Evolutionary conservation across 2,329 filamentous ascomycete genomes (phyloP).

Genomic region (Graphium sp.): DNA sequence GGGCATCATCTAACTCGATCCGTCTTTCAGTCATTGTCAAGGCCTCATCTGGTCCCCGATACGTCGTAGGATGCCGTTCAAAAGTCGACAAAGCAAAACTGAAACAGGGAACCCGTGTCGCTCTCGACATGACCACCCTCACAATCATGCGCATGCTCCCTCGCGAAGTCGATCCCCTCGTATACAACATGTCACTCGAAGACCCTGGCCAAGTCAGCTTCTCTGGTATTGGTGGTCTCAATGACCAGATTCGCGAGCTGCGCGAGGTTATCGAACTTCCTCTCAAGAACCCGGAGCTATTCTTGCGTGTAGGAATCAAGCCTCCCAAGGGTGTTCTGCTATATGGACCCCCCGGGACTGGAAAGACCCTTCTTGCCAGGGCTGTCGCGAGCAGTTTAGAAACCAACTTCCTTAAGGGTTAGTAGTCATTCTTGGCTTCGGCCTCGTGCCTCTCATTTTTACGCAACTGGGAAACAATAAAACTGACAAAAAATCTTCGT

Average conservation of each 20-base stretch:
- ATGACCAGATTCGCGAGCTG: conserved; percentile 95
- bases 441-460: background rate
- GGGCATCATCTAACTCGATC: conserved; percentile 8
- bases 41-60: conserved; percentile 89
- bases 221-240: conserved; percentile 89
- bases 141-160: conserved; percentile 99
- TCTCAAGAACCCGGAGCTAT: conserved; percentile 96
- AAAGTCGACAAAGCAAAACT: conserved; percentile 96
- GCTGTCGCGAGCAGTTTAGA: conserved; percentile 93
- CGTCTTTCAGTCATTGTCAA: conserved; percentile 94
- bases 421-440: conserved; percentile 7
- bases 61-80: conserved; percentile 94
- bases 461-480: background rate
- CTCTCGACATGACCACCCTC: conserved; percentile 96
- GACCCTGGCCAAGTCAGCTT: conserved; percentile 97
- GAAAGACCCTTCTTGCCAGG: conserved; percentile 86
- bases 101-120: conserved; percentile 95
- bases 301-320: conserved; percentile 94
- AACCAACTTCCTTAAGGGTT: conserved; percentile 96
- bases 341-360: conserved; percentile 91
- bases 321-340: conserved; percentile 93
- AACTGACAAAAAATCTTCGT: conserved; percentile 8
- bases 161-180: conserved; percentile 91
- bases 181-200: conserved; percentile 99
- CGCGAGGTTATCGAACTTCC: conserved; percentile 96